Evolutionary conservation across 352 stramenopile genomes (phyloP), one percentile per base, ranked within the genome.

Genomic region (Pythium dissotocum): DNA sequence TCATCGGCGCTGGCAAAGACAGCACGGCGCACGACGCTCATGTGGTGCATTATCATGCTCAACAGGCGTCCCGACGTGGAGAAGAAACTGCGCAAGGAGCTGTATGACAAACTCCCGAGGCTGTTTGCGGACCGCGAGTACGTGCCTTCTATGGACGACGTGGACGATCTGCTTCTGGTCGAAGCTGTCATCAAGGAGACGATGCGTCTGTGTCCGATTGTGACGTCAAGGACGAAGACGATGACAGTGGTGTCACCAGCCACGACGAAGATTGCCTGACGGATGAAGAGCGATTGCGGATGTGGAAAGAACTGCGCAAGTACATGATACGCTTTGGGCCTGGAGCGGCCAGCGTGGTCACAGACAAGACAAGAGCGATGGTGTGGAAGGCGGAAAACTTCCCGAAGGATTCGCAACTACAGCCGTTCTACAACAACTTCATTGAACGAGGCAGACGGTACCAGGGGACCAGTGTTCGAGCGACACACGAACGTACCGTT

Each of bases 31-130:
- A n/a, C 75, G 48, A 86, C 78, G 13, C 57, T 93, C 44, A 60
- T 71, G 33, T 96, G 88, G 88, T 80, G 89, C 30, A 57, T 96
- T 51, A 82, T 93, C 54, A 87, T 93, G 78, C 66, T 96, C 53
- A 81, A 77, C 18, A 81, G 78, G 9, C 72, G 83, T 33, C 86
- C 83, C 0, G 38, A 73, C n/a, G 82, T 88, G 2, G n/a, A 63
- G 18, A 16, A 26, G 7, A 38, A 42, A 18, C 28, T 70, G n/a
- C 64, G 64, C 28, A 12, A 56, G n/a, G 56, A 70, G 28, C 64
- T 70, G 5, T 49, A 16, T 1, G 14, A 51, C 24, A 33, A 61
- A 28, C 28, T 70, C 3, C 64, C 64, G 4, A 36, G 24, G 18
- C 48, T 70, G 33, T 65, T 70, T 18, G 61, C 32, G 0, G 64